Evolutionary conservation across 129 eudicot species (phyloP), one percentile per base, ranked within the genome.

Genomic region (Calendula officinalis): DNA sequence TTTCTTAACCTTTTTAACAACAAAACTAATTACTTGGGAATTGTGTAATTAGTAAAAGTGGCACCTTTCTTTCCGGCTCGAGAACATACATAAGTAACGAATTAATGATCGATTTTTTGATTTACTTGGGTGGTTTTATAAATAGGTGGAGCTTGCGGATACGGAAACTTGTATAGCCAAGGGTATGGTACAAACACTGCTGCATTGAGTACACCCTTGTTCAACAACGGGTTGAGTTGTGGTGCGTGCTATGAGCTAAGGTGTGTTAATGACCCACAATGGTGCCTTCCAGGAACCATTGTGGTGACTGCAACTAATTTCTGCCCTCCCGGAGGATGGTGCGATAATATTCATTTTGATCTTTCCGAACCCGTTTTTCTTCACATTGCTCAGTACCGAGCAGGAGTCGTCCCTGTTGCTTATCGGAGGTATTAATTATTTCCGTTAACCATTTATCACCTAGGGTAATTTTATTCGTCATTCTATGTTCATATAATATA

Each of bases 261-360:
- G 56, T 88, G 96, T 48, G 82, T 71, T 7, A 77, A 82, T 49
- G 96, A 79, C 63, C 88, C 80, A 10, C 67, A 77, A 60, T 84
- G 82, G 82, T 84, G 96, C 48, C 78, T 82, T 34, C 81, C 81
- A 0, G 96, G 96, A 3, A 67, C 82, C 46, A 84, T 88, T 9
- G 63, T 71, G 4, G 91, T 84, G 7, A 84, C 96, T 3, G 96
- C 96, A 80, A 88, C 96, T n/a, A 88, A 88, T 45, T 88, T 88
- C 55, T 88, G 96, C 17, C 96, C 96, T 3, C 96, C 96, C 0
- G 92, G 96, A 0, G 96, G 96, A 15, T 84, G 96, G 84, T 88
- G 96, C 11, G 79, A 77, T 33, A 79, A 79, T 82, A 86, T 80
- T 50, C 96, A 88, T 80, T 84, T 88, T 9, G 96, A 88, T 62